Conservation (phyloP, 2,329 filamentous ascomycete genomes). For the Phialocephala sp. region DNA sequence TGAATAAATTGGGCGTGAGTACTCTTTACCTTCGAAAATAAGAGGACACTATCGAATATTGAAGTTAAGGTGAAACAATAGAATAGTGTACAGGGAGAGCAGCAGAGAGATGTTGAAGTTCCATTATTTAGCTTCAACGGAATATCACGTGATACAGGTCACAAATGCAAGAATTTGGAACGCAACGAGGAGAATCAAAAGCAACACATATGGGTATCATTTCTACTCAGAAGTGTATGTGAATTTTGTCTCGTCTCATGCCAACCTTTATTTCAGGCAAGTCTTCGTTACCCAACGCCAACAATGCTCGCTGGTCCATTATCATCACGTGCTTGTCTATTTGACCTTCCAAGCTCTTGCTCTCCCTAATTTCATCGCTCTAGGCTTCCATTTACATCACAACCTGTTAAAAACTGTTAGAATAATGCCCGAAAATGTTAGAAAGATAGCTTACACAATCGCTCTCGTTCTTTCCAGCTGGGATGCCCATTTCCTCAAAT, state of each 20-base stretch:
- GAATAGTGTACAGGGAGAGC: background rate
- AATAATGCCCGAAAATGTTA: background rate
- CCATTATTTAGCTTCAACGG: background rate
- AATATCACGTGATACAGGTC: slow-evolving; percentile 11
- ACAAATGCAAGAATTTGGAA: slow-evolving; percentile 8
- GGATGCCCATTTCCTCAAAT: slow-evolving; percentile 98
- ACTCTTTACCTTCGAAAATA: background rate
- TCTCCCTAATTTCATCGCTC: slow-evolving; percentile 1
- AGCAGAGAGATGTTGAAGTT: background rate
- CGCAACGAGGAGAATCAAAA: background rate
- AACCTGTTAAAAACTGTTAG: slow-evolving; percentile 30
- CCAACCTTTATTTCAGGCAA: background rate
- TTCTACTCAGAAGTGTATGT: slow-evolving; percentile 32
- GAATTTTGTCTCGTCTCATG: slow-evolving; percentile 3
- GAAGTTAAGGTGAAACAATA: slow-evolving; percentile 1
- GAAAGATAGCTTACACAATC: slow-evolving; percentile 72
- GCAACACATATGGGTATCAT: slow-evolving; percentile 33
- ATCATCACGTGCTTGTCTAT: slow-evolving; percentile 21
- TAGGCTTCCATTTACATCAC: slow-evolving; percentile 38
- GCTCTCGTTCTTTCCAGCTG: slow-evolving; percentile 78
- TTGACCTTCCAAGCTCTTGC: too few relatives aligned
- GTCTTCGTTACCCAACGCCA: slow-evolving; percentile 26
- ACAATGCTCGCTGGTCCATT: slow-evolving; percentile 34
- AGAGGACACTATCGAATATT: background rate
- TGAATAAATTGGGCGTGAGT: background rate